Conservation (phyloP, 371 early-diverging fungal genomes). For the Lichtheimia corymbifera region DNA sequence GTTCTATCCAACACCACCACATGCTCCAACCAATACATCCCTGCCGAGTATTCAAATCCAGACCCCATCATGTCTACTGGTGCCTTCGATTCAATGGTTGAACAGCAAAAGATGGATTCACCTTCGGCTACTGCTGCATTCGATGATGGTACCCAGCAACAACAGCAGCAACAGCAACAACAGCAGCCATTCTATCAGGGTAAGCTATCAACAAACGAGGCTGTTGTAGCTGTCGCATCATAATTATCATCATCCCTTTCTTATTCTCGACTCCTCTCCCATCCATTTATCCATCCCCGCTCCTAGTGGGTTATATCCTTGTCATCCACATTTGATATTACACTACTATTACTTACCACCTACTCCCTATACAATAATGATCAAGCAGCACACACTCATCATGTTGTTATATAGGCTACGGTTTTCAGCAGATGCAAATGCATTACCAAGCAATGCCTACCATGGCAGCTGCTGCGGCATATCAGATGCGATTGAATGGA, state of each 20-base stretch:
- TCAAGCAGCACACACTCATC: slow-evolving; percentile 2
- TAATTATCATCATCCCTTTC: background rate
- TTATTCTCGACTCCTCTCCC: slow-evolving; percentile 5
- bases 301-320: background rate
- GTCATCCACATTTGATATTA: background rate
- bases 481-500: too few relatives aligned
- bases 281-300: slow-evolving; percentile 1
- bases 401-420: slow-evolving; percentile 27
- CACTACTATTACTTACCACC: background rate
- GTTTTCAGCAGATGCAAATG: slow-evolving; percentile 37
- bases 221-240: background rate
- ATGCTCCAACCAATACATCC: slow-evolving; percentile 25
- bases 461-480: slow-evolving; percentile 26
- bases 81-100: slow-evolving; percentile 28
- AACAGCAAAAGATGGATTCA: slow-evolving; percentile 22
- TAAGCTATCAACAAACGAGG: background rate
- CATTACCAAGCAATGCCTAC: slow-evolving; percentile 27
- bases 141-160: slow-evolving; percentile 23
- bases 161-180: background rate
- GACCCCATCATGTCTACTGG: slow-evolving; percentile 34
- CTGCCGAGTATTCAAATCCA: slow-evolving; percentile 26
- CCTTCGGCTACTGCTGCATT: slow-evolving; percentile 19
- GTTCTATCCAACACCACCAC: slow-evolving; percentile 26
- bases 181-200: slow-evolving; percentile 12
- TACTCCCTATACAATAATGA: slow-evolving; percentile 10